Percentiles rank a stretch among this genome's conserved stretches.
phyloP scores from a whole-genome alignment of 768 basidiomycete genomes.

The Lactifluus echinatus region DNA sequence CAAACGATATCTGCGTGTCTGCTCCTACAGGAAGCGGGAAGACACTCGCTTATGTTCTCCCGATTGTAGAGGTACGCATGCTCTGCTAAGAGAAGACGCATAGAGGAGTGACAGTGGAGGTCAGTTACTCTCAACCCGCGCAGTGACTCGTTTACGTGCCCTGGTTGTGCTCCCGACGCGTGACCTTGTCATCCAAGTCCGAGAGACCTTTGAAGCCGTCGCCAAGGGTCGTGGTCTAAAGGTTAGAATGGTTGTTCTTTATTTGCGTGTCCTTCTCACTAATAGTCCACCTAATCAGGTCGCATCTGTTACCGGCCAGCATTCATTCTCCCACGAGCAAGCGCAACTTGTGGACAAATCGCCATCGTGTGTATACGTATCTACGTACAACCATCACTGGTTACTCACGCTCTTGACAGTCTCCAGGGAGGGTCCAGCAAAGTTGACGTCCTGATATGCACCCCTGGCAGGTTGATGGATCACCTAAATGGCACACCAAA shows the following conservation, averaged over 20 bases:
- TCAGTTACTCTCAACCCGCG: constrained; percentile 61
- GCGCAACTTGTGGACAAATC: constrained; percentile 59
- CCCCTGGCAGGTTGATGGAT: constrained; percentile 91
- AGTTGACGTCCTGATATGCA: constrained; percentile 91
- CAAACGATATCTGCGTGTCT: constrained; percentile 83
- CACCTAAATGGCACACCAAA: constrained; percentile 83
- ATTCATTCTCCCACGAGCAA: constrained; percentile 91
- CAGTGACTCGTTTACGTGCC: constrained; percentile 80
- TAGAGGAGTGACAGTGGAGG: background rate
- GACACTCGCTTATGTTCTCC: constrained; percentile 91
- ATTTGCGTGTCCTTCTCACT: background rate
- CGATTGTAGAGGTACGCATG: constrained; percentile 70
- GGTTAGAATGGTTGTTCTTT: constrained; percentile 34
- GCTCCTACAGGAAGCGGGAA: constrained; percentile 98
- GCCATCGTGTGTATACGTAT: constrained; percentile 34
- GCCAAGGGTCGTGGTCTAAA: constrained; percentile 82
- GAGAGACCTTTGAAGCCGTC: constrained; percentile 83
- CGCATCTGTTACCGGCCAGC: constrained; percentile 86
- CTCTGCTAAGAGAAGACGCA: background rate
- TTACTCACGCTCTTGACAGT: constrained; percentile 30
- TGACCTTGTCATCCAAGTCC: constrained; percentile 86
- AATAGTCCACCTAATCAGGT: constrained; percentile 32
- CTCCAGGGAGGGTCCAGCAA: constrained; percentile 81
- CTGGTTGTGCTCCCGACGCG: constrained; percentile 88
- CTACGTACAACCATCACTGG: background rate